These are phyloP conservation scores for Leccinum insolens DNA, from an alignment of 1,284 basidiomycete species.

Conservation along the genomic window DNA sequence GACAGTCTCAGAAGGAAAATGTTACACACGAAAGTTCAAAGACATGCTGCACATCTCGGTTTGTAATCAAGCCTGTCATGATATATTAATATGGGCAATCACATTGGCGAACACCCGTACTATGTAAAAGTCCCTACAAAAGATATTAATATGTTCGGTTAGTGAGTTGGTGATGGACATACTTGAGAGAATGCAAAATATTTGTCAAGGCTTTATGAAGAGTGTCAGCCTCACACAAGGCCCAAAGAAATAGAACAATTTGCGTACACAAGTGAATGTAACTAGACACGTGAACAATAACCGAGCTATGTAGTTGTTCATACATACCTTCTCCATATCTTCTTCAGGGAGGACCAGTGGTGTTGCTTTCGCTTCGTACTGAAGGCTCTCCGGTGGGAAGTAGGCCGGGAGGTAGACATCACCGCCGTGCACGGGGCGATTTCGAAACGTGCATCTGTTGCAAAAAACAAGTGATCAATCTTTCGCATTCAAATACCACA, in stretches of 20 bases:
- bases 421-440: slow-evolving; percentile 38
- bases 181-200: slow-evolving; percentile 64
- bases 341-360: slow-evolving; percentile 23
- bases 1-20: slow-evolving; percentile 10
- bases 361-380: slow-evolving; percentile 1
- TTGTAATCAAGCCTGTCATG: slow-evolving; percentile 45
- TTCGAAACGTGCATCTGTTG: slow-evolving; percentile 48
- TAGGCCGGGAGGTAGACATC: slow-evolving; percentile 47
- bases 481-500: not conserved
- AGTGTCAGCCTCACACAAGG: slow-evolving; percentile 3
- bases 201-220: slow-evolving; percentile 56
- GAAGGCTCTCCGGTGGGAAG: slow-evolving; percentile 38
- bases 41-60: slow-evolving; percentile 49
- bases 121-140: slow-evolving; percentile 53
- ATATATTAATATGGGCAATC: slow-evolving; percentile 7
- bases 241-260: too few relatives aligned
- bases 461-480: not conserved
- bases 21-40: slow-evolving; percentile 57
- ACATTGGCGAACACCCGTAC: slow-evolving; percentile 33
- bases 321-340: slow-evolving; percentile 27
- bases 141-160: not conserved
- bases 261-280: slow-evolving; percentile 41
- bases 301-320: not conserved
- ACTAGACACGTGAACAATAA: slow-evolving; percentile 10
- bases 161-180: not conserved